Evolutionary conservation across 805 yeast genomes (phyloP), one percentile per base, ranked within the genome.

Genomic region (Lipomyces sp.): DNA sequence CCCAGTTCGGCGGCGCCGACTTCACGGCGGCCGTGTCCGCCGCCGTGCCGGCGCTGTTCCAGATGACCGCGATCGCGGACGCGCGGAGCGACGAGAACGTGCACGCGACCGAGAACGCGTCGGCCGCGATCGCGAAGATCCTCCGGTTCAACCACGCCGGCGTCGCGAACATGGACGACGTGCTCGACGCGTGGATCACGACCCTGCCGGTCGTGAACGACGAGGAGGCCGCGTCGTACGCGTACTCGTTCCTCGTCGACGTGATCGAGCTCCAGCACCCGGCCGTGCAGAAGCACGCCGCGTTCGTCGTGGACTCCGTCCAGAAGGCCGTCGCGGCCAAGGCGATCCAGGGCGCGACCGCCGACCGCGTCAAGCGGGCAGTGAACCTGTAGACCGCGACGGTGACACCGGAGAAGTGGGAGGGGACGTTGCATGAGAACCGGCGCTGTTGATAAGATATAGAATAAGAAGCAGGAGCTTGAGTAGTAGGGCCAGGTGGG

Each of bases 191-290:
- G 53, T 93, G 98, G 98, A 72, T 93, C 46, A 76, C 77, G 55
- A 76, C 87, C 10, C 77, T 93, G 59, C 98, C 98, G 21, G 78
- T 91, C 37, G 69, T 82, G 21, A 84, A 81, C 60, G 97, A 93
- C 66, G 84, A 81, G 37, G 93, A 86, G 59, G 95, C 95, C 3
- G 97, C 97, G 3, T 81, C 88, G 14, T 87, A 77, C 67, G 81
- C 87, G 18, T 93, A 88, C 70, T 74, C 77, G 60, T 90, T 87
- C 65, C 72, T 90, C 58, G 71, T 82, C 7, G 84, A 83, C 54
- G 72, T 90, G 63, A 83, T 89, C 37, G 83, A 82, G 44, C 76
- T 75, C 46, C 76, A 79, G 45, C 89, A 87, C 55, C 77, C 83
- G 7, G 71, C 77, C 3, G 78, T 86, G 32, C 65, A 70, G 18